Base-by-base conservation (phyloP, 108 stramenopile genomes). In the Nitzschia sp. region DNA sequence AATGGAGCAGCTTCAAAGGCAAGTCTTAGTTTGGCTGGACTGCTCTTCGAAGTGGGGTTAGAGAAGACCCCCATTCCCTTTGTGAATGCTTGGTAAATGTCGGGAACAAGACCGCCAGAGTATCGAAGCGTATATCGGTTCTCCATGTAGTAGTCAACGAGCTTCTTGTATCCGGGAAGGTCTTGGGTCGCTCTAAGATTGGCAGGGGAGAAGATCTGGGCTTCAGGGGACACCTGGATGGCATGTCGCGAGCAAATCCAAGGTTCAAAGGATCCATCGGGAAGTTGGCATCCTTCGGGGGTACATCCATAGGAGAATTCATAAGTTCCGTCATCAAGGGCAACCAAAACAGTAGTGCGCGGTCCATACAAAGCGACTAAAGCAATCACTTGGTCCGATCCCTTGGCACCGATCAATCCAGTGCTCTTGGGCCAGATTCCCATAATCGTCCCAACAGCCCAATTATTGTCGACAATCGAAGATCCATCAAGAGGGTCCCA, bases 401-500 rank as follows among this genome's bases (percentile, higher is more conserved):
- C 97, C 34, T 81, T 88, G 15, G 90, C 81, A 66, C 92, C 90
- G 67, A 90, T 77, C 56, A 93, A 76, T 30, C 88, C 90, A 28
- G 81, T 86, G 55, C 47, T 72, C 50, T 93, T 94, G 54, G 93
- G 91, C 90, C 96, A 97, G 47, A 97, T 87, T 28, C 94, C 95
- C 66, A 96, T 96, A 75, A 97, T 97, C 33, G 90, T 93, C 30
- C 97, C 97, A 58, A 95, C 93, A 60, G 90, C 82, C 80, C 95
- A 96, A 68, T 94, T 94, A 57, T 95, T 95, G 67, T 96, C 97
- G 54, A 96, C 91, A 66, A 96, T 96, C 23, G 88, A 92, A 27
- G 89, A 90, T 44, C 97, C 97, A 75, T 97, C 97, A 45, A 97
- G 79, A 28, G 97, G 97, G 81, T 97, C 97, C 83, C 91, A 95